Conservation (phyloP, 169 alveolate genomes). For the Babesia ovata region DNA sequence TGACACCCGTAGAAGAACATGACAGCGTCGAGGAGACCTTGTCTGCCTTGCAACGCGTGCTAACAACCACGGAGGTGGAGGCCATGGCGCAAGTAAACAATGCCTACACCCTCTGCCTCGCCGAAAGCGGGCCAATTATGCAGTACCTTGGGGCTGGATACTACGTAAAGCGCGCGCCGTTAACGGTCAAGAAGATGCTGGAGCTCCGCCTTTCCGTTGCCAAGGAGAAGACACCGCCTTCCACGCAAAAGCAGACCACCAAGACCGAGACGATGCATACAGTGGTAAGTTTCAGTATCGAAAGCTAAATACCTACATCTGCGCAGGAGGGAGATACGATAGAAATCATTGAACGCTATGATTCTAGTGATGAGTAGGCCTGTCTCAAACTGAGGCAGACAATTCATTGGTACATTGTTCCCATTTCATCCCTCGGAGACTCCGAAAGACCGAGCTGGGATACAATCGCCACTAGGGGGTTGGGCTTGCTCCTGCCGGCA, state of each 20-base stretch:
- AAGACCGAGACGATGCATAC: background rate
- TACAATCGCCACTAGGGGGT: background rate
- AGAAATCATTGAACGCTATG: slow-evolving; percentile 57
- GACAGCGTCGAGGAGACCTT: slow-evolving; percentile 10
- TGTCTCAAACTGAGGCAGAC: background rate
- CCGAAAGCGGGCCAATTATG: slow-evolving; percentile 46
- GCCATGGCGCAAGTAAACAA: slow-evolving; percentile 7
- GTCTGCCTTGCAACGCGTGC: slow-evolving; percentile 17
- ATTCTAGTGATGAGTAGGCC: slow-evolving; percentile 22
- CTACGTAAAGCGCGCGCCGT: slow-evolving; percentile 42
- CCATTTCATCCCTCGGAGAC: background rate
- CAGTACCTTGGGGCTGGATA: slow-evolving; percentile 44
- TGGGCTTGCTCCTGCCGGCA: background rate
- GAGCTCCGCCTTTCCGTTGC: background rate
- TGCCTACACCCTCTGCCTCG: slow-evolving; percentile 21
- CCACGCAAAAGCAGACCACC: background rate
- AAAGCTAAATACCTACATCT: background rate
- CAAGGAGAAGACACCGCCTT: slow-evolving; percentile 6
- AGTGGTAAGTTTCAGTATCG: background rate
- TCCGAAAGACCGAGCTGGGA: slow-evolving; percentile 5
- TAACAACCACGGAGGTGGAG: slow-evolving; percentile 23
- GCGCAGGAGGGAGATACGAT: slow-evolving; percentile 37
- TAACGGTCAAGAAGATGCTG: slow-evolving; percentile 8
- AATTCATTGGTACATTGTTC: background rate
- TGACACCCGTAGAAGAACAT: background rate